A percentile compares a stretch with the other conserved stretches of the same genome.
phyloP scores from a whole-genome alignment of 768 basidiomycete species.

The Collybia mongolica region DNA sequence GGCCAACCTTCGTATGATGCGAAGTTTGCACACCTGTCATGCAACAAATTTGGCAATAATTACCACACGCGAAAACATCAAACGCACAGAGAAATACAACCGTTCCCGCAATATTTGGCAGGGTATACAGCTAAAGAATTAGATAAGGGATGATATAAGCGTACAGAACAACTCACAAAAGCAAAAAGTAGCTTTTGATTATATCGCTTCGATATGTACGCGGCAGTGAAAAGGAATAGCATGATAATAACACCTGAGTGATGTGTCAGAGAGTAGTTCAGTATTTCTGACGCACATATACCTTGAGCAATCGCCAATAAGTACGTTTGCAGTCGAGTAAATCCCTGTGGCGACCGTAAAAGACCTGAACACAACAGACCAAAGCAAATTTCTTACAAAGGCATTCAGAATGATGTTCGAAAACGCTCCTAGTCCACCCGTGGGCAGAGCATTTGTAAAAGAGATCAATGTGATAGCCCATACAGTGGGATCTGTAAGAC shows the following conservation, averaged over 20 bases:
- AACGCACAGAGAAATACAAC: constrained; percentile 42
- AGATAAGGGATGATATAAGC: background rate
- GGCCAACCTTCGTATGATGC: constrained; percentile 39
- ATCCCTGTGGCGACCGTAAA: constrained; percentile 31
- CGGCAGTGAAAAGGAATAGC: constrained; percentile 40
- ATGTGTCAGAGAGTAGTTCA: constrained; percentile 15
- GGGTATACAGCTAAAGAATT: constrained; percentile 35
- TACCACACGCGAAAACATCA: background rate
- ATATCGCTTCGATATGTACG: constrained; percentile 38
- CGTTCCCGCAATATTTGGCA: constrained; percentile 49
- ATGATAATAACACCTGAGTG: constrained; percentile 36
- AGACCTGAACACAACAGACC: background rate
- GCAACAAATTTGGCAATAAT: background rate
- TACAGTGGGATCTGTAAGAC: constrained; percentile 41
- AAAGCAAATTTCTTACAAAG: constrained; percentile 27
- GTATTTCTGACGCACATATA: background rate
- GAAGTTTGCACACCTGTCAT: constrained; percentile 35
- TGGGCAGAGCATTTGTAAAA: constrained; percentile 45
- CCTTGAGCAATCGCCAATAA: constrained; percentile 50
- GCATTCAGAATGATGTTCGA: constrained; percentile 51
- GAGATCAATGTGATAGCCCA: constrained; percentile 47
- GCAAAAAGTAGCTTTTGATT: constrained; percentile 47
- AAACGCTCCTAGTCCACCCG: constrained; percentile 49
- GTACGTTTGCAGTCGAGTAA: constrained; percentile 47
- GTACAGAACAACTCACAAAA: constrained; percentile 25